phyloP scores from a whole-genome alignment of 2,329 filamentous ascomycete genomes.

The Stachybotrys echinatus region DNA sequence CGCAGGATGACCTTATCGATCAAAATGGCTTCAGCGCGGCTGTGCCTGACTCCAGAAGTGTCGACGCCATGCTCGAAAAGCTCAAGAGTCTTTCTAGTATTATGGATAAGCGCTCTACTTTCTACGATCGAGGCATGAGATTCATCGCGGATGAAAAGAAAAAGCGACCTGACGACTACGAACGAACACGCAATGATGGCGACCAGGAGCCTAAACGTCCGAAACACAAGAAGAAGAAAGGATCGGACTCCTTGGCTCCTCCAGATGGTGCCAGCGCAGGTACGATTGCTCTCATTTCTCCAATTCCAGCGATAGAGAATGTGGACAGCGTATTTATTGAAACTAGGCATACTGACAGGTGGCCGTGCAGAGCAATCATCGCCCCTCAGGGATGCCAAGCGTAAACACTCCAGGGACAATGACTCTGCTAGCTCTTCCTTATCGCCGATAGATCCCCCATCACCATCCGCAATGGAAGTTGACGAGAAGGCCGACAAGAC shows the following conservation, averaged over 20 bases:
- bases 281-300: slow-evolving; percentile 12
- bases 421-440: slow-evolving; percentile 56
- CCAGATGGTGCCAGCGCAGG: slow-evolving; percentile 40
- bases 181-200: slow-evolving; percentile 40
- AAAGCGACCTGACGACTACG: slow-evolving; percentile 50
- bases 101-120: slow-evolving; percentile 61
- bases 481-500: slow-evolving; percentile 43
- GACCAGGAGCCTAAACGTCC: slow-evolving; percentile 50
- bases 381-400: slow-evolving; percentile 46
- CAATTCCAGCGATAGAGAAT: too few species aligned
- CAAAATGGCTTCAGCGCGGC: slow-evolving; percentile 49
- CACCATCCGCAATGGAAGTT: slow-evolving; percentile 52
- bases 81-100: slow-evolving; percentile 60
- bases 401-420: slow-evolving; percentile 46
- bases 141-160: slow-evolving; percentile 63
- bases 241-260: slow-evolving; percentile 51
- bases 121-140: slow-evolving; percentile 70
- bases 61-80: slow-evolving; percentile 58
- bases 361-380: slow-evolving; percentile 44
- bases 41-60: slow-evolving; percentile 58
- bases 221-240: slow-evolving; percentile 78
- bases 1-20: slow-evolving; percentile 67
- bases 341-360: slow-evolving; percentile 5
- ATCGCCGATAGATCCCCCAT: slow-evolving; percentile 47
- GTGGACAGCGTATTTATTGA: too few species aligned